Evolutionary conservation across 1,139 yeast genomes (phyloP), one percentile per base, ranked within the genome.

Genomic region (Taphrina populina): DNA sequence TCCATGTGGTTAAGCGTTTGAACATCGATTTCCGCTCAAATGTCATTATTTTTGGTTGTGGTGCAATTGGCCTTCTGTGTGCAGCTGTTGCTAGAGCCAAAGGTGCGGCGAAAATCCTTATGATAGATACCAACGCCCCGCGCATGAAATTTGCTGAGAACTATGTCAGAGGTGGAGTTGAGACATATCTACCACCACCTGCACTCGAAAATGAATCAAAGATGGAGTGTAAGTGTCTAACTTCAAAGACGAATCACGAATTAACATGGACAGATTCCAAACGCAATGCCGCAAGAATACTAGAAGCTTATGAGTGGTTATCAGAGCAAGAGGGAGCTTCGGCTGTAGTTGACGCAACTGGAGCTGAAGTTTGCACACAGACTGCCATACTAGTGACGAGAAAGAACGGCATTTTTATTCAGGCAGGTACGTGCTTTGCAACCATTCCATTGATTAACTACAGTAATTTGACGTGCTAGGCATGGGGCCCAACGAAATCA

Each of bases 21-120:
- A 71, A 73, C 39, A 71, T 83, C 58, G 72, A 70, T 39, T 81
- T 83, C 63, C 90, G 88, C 58, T 85, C 83, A 57, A 70, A 75
- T 20, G 87, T 83, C 30, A 81, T 80, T 47, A 83, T 86, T 2
- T 81, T 84, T 62, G 95, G 95, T 45, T 95, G 94, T 34, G 95
- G 95, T 11, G 95, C 95, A 4, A 88, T 86, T 55, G 95, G 95
- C 23, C 71, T 86, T 51, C 73, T 86, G 59, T 76, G 82, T 55
- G 90, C 90, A 41, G 82, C 84, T 34, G 85, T 81, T 20, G 90
- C 88, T 26, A 78, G 75, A 60, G 81, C 84, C 11, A 81, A 80
- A 64, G 95, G 95, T 36, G 94, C 94, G 8, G 71, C 81, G 32
- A 73, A 75, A 19, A 78, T 83, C 41, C 71, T 79, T 63, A 75